Conservation (phyloP, 768 basidiomycete species). For the Hortiboletus flavorubellus region DNA sequence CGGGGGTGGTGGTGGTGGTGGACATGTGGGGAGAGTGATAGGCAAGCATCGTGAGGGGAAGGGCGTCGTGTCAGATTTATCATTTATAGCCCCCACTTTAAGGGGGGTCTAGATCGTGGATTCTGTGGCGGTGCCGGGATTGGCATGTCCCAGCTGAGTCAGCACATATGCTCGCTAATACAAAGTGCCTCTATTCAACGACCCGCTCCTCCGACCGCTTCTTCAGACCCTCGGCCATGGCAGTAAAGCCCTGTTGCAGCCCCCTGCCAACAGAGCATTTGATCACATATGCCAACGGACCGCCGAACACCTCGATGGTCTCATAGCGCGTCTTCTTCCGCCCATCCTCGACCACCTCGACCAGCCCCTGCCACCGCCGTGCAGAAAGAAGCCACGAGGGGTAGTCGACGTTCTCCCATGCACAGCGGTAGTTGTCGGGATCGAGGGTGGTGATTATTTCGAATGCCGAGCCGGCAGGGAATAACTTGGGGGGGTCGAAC, state of each 20-base stretch:
- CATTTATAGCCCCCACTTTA: constrained; percentile 13
- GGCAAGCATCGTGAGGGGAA: constrained; percentile 19
- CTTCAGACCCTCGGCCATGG: constrained; percentile 59
- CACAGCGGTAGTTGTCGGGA: constrained; percentile 48
- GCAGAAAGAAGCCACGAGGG: constrained; percentile 49
- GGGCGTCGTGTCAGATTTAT: constrained; percentile 19
- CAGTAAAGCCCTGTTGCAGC: constrained; percentile 44
- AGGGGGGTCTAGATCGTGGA: constrained; percentile 23
- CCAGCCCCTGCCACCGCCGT: constrained; percentile 64
- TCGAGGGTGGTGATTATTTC: constrained; percentile 51
- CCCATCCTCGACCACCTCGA: constrained; percentile 42
- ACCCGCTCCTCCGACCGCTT: constrained; percentile 39
- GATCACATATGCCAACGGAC: constrained; percentile 52
- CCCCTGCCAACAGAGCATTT: constrained; percentile 41
- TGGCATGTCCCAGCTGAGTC: constrained; percentile 25
- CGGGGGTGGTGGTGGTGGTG: constrained; percentile 18
- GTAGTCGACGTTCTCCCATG: constrained; percentile 47
- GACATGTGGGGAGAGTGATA: constrained; percentile 15
- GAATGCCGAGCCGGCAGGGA: constrained; percentile 39
- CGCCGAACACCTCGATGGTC: constrained; percentile 57
- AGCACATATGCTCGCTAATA: neutral
- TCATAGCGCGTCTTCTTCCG: constrained; percentile 57
- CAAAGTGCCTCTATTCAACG: neutral
- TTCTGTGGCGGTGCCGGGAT: constrained; percentile 25
- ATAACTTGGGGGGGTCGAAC: constrained; percentile 36